A percentile compares a stretch with the other conserved stretches of the same genome.
These are phyloP conservation scores for Cryptococcus sp. DNA, from an alignment of 1,284 basidiomycete species.

Conservation along the genomic window DNA sequence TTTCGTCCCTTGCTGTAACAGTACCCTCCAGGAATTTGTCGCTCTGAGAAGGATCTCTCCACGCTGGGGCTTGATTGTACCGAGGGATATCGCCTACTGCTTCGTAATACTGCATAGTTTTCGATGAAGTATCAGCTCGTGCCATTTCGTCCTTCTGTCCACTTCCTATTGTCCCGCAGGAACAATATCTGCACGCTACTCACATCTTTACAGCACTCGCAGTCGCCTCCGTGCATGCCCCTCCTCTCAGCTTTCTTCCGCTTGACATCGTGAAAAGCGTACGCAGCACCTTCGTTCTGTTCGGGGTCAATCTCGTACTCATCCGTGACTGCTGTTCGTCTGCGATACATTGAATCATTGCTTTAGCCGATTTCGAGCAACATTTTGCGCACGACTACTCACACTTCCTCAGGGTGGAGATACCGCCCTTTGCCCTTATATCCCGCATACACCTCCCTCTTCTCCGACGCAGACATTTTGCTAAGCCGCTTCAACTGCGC, in stretches of 20 bases:
- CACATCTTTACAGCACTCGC: slow-evolving; percentile 80
- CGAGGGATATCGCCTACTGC: slow-evolving; percentile 69
- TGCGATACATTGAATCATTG: slow-evolving; percentile 12
- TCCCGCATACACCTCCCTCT: slow-evolving; percentile 38
- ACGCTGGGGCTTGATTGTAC: slow-evolving; percentile 66
- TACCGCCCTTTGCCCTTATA: slow-evolving; percentile 50
- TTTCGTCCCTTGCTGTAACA: slow-evolving; percentile 10
- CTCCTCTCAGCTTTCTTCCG: slow-evolving; percentile 66
- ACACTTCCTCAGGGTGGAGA: slow-evolving; percentile 39
- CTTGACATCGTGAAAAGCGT: slow-evolving; percentile 75
- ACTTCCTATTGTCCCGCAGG: not conserved
- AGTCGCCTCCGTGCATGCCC: slow-evolving; percentile 73
- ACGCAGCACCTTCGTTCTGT: slow-evolving; percentile 66
- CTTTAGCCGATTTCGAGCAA: no score
- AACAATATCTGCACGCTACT: slow-evolving; percentile 35
- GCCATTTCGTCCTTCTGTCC: not conserved
- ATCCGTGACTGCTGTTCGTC: slow-evolving; percentile 61
- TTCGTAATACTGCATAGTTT: slow-evolving; percentile 68
- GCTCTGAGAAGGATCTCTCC: slow-evolving; percentile 55
- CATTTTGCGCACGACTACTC: slow-evolving; percentile 7
- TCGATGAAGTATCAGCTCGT: slow-evolving; percentile 2
- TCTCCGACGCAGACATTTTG: slow-evolving; percentile 32
- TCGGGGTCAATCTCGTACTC: slow-evolving; percentile 67
- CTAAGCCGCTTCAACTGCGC: slow-evolving; percentile 28
- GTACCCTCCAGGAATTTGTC: slow-evolving; percentile 20